Evolutionary conservation across 2,329 filamentous ascomycete species (phyloP).

Genomic region (Colletotrichum echinochloae): DNA sequence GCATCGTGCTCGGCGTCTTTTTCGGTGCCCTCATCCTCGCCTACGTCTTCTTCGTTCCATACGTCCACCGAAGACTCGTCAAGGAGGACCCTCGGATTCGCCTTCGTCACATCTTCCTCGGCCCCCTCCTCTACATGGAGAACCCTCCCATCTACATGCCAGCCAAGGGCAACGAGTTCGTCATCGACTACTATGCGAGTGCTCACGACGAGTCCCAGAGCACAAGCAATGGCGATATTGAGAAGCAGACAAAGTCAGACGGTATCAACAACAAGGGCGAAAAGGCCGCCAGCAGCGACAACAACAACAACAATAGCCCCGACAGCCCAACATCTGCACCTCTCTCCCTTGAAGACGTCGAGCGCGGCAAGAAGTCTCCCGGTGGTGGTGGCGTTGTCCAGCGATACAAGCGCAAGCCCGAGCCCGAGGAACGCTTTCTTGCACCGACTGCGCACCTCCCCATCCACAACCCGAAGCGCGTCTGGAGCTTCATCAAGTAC

Average conservation of each 20-base stretch:
- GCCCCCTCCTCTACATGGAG: slow-evolving; percentile 50
- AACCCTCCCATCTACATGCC: slow-evolving; percentile 45
- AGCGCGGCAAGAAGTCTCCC: slow-evolving; percentile 47
- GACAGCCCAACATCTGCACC: neutral
- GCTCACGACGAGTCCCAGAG: slow-evolving; percentile 19
- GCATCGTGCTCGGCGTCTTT: slow-evolving; percentile 48
- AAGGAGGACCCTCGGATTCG: slow-evolving; percentile 49
- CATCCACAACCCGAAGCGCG: slow-evolving; percentile 40
- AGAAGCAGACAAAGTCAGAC: slow-evolving; percentile 23
- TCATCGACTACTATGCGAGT: slow-evolving; percentile 46
- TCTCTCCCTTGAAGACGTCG: slow-evolving; percentile 46
- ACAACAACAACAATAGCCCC: slow-evolving; percentile 4
- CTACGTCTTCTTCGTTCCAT: slow-evolving; percentile 52
- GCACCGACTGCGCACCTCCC: slow-evolving; percentile 39
- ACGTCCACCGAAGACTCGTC: slow-evolving; percentile 50
- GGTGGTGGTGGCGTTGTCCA: slow-evolving; percentile 43
- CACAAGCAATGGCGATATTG: slow-evolving; percentile 9
- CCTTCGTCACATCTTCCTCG: slow-evolving; percentile 51
- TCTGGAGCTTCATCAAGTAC: slow-evolving; percentile 42
- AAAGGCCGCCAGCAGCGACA: slow-evolving; percentile 25
- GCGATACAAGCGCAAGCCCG: slow-evolving; percentile 55
- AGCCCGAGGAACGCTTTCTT: slow-evolving; percentile 47
- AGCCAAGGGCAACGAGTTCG: slow-evolving; percentile 44
- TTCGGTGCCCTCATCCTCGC: slow-evolving; percentile 47
- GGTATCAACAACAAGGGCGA: slow-evolving; percentile 23